Conservation (phyloP, 2,329 filamentous ascomycete genomes). For the Stromatinia cepivora region DNA sequence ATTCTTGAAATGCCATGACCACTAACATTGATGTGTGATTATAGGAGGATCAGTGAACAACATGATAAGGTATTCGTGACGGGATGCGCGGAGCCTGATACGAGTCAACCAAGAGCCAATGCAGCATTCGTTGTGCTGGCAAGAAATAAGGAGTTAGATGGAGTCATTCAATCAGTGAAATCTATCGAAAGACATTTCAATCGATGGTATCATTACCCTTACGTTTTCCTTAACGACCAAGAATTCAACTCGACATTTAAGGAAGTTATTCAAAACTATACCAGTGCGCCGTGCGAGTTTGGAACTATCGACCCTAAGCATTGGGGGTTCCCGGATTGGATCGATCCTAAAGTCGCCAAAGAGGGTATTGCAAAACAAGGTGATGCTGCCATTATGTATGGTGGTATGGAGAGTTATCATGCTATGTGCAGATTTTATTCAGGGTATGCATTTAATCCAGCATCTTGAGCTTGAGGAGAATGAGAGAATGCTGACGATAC, state of each 20-base stretch:
- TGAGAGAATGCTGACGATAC: slow-evolving; percentile 27
- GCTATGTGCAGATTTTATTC: slow-evolving; percentile 99
- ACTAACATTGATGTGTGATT: slow-evolving; percentile 27
- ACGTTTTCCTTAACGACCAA: slow-evolving; percentile 96
- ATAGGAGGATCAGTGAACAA: slow-evolving; percentile 92
- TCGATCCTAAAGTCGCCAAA: slow-evolving; percentile 87
- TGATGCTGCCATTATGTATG: slow-evolving; percentile 98
- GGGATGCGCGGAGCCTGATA: slow-evolving; percentile 82
- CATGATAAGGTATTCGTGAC: slow-evolving; percentile 95
- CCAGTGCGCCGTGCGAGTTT: slow-evolving; percentile 85
- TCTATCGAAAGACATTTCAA: slow-evolving; percentile 99
- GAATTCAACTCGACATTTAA: slow-evolving; percentile 97
- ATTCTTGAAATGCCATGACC: neutral
- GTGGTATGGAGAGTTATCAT: slow-evolving; percentile 97
- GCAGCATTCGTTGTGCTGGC: slow-evolving; percentile 95
- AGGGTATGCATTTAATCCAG: slow-evolving; percentile 58
- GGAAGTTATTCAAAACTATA: slow-evolving; percentile 83
- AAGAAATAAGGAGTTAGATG: slow-evolving; percentile 92
- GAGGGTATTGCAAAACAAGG: slow-evolving; percentile 97
- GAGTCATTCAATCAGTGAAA: slow-evolving; percentile 94
- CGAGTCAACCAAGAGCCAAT: slow-evolving; percentile 78
- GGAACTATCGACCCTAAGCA: slow-evolving; percentile 86
- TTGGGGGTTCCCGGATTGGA: slow-evolving; percentile 98
- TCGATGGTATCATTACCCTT: slow-evolving; percentile 97
- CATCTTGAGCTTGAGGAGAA: neutral